Conservation (phyloP, 2,329 filamentous ascomycete species). For the Bipolaris bicolor region DNA sequence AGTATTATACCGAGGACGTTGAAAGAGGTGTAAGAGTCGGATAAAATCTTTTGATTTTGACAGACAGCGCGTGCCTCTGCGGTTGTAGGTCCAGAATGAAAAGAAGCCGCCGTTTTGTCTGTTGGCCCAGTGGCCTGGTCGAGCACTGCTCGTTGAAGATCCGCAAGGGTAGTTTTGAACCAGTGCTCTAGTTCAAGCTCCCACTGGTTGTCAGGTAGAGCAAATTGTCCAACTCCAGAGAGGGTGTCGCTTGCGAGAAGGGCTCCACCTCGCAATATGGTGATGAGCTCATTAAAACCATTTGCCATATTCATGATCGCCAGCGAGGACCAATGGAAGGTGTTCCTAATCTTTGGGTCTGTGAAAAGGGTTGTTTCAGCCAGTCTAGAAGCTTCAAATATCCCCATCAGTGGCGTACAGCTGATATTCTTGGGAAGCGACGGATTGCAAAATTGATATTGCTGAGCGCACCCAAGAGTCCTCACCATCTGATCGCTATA, state of each 20-base stretch:
- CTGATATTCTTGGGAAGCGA: slow-evolving; percentile 13
- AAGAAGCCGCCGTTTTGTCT: slow-evolving; percentile 5
- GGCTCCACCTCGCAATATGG: slow-evolving; percentile 1
- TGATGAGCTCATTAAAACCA: slow-evolving; percentile 12
- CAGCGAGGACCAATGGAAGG: slow-evolving; percentile 1
- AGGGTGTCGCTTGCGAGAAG: slow-evolving; percentile 21
- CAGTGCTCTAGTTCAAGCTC: slow-evolving; percentile 42
- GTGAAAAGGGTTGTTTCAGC: slow-evolving; percentile 1
- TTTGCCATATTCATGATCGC: slow-evolving; percentile 13
- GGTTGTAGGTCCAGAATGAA: slow-evolving; percentile 10
- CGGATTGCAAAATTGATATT: slow-evolving; percentile 47
- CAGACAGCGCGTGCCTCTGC: slow-evolving; percentile 18
- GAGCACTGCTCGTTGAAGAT: slow-evolving; percentile 32
- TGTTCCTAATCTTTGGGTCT: slow-evolving; percentile 6
- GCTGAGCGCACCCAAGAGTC: slow-evolving; percentile 42
- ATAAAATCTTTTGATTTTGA: slow-evolving; percentile 30
- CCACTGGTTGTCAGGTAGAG: slow-evolving; percentile 45
- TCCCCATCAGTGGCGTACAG: slow-evolving; percentile 29
- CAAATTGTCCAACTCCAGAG: slow-evolving; percentile 17
- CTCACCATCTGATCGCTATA: slow-evolving; percentile 24
- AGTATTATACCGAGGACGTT: slow-evolving; percentile 26
- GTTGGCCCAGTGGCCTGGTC: slow-evolving; percentile 20
- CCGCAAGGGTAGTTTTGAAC: slow-evolving; percentile 37
- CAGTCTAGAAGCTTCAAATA: slow-evolving; percentile 8
- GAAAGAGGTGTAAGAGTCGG: slow-evolving; percentile 28